phyloP scores from a whole-genome alignment of 306 rosid genomes.

The Pyrus pyrifolia region DNA sequence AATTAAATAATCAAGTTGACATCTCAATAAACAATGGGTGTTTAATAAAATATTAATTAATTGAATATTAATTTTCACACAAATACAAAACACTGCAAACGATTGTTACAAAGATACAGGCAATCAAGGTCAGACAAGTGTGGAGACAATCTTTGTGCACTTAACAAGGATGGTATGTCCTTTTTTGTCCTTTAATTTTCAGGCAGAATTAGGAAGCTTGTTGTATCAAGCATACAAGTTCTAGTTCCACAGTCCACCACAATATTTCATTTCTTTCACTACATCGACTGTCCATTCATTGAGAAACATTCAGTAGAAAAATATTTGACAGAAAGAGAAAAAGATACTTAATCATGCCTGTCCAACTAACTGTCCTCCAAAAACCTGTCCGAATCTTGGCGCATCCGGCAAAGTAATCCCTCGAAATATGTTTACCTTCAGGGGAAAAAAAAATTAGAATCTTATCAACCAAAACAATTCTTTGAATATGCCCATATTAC shows the following conservation, averaged over 20 bases:
- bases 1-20: not conserved
- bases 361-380: slow-evolving; percentile 88
- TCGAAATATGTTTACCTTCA: slow-evolving; percentile 69
- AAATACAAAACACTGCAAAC: not conserved
- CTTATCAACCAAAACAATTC: not conserved
- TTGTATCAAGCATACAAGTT: not conserved
- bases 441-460: slow-evolving; percentile 7
- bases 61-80: not conserved
- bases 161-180: not conserved
- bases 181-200: not conserved
- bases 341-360: slow-evolving; percentile 51
- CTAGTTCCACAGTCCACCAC: not conserved
- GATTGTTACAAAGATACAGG: not conserved
- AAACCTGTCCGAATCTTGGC: slow-evolving; percentile 82
- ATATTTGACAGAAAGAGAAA: not conserved
- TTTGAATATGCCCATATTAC: not conserved
- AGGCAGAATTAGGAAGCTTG: not conserved
- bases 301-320: not conserved
- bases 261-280: not conserved
- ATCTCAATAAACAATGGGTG: not conserved
- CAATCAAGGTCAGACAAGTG: not conserved
- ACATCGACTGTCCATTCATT: not conserved
- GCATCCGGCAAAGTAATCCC: slow-evolving; percentile 84
- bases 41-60: no score
- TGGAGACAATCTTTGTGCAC: not conserved